phyloP scores from a whole-genome alignment of 352 stramenopile species.

The Globisporangium uncinulatum region DNA sequence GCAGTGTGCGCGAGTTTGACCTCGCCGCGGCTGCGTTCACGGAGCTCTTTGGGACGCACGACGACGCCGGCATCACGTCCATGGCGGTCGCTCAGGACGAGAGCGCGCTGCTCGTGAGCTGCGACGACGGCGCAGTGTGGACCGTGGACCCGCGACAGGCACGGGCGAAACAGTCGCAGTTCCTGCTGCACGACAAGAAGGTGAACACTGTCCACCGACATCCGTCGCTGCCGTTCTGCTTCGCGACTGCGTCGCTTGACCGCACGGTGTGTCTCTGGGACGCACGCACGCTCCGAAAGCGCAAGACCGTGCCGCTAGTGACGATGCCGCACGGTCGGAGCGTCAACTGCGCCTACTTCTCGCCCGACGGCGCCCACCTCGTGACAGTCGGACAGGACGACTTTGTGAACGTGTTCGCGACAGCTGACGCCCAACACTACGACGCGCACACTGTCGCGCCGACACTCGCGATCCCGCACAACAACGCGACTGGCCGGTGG shows the following conservation, averaged over 20 bases:
- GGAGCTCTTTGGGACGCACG: constrained; percentile 41
- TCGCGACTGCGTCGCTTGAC: constrained; percentile 77
- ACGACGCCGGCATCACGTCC: constrained; percentile 53
- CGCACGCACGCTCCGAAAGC: constrained; percentile 40
- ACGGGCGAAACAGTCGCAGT: constrained; percentile 24
- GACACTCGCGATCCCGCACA: constrained; percentile 58
- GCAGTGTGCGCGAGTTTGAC: constrained; percentile 64
- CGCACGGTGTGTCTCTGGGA: constrained; percentile 84
- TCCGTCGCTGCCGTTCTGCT: constrained; percentile 42
- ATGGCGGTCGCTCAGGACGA: constrained; percentile 22
- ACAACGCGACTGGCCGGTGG: constrained; percentile 84
- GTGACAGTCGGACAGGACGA: constrained; percentile 83
- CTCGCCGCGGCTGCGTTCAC: constrained; percentile 43
- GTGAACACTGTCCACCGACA: constrained; percentile 83
- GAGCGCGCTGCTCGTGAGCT: constrained; percentile 41
- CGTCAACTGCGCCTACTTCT: constrained; percentile 87
- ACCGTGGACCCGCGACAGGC: constrained; percentile 43
- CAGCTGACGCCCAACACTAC: constrained; percentile 24
- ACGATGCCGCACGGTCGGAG: constrained; percentile 67
- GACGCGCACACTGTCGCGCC: constrained; percentile 21
- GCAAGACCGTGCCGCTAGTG: constrained; percentile 35
- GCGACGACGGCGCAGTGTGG: constrained; percentile 57
- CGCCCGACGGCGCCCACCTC: constrained; percentile 54
- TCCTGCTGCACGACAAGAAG: constrained; percentile 77
- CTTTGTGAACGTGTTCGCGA: constrained; percentile 71